phyloP scores from a whole-genome alignment of 1,139 yeast species.

The Scheffersomyces illinoinensis region DNA sequence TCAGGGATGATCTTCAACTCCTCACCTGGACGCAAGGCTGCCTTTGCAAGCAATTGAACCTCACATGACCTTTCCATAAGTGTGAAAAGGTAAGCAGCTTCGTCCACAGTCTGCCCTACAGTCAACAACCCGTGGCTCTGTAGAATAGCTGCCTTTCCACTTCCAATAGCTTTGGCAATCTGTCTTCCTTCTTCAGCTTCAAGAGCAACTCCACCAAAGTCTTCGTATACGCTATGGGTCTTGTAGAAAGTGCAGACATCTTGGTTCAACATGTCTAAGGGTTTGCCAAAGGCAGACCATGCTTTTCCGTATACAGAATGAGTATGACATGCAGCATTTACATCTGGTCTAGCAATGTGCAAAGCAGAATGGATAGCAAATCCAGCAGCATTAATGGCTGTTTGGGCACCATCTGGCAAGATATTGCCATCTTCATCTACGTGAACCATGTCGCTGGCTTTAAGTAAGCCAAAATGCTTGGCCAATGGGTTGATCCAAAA shows the following conservation, averaged over 20 bases:
- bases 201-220: constrained; percentile 80
- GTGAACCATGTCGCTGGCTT: constrained; percentile 73
- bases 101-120: constrained; percentile 77
- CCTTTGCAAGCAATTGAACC: constrained; percentile 68
- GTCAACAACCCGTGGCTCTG: constrained; percentile 81
- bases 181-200: constrained; percentile 70
- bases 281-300: constrained; percentile 68
- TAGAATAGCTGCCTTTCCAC: constrained; percentile 63
- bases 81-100: constrained; percentile 74
- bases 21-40: constrained; percentile 32
- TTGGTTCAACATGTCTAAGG: constrained; percentile 78
- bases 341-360: constrained; percentile 77
- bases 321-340: constrained; percentile 80
- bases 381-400: constrained; percentile 77
- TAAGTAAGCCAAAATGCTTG: constrained; percentile 67
- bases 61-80: constrained; percentile 66
- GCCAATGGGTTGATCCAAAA: constrained; percentile 84
- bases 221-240: constrained; percentile 61
- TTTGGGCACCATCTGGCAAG: constrained; percentile 62
- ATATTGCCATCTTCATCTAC: constrained; percentile 73
- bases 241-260: constrained; percentile 72
- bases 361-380: constrained; percentile 77
- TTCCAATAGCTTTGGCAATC: constrained; percentile 68
- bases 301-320: constrained; percentile 78
- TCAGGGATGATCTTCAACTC: constrained; percentile 44